These are phyloP conservation scores for Silene conica DNA, from an alignment of 148 eudicot species.

Conservation along the genomic window DNA sequence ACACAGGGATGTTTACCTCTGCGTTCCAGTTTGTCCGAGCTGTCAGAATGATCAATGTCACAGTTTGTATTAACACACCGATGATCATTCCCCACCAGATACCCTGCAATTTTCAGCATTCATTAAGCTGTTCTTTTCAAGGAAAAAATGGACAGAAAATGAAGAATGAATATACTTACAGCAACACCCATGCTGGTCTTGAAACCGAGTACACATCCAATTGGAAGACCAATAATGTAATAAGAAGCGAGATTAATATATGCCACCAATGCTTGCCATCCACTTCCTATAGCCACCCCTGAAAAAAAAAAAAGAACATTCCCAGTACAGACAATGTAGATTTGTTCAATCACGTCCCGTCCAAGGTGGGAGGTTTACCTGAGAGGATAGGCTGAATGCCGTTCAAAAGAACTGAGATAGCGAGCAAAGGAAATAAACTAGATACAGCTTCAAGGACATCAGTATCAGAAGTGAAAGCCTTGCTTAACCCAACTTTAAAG, in stretches of 20 bases:
- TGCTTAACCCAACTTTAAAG: slow-evolving; percentile 38
- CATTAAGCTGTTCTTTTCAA: neutral
- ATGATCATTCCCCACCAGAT: slow-evolving; percentile 71
- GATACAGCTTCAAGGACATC: slow-evolving; percentile 43
- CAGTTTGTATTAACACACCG: slow-evolving; percentile 51
- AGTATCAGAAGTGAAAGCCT: slow-evolving; percentile 44
- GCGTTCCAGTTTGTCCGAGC: slow-evolving; percentile 49
- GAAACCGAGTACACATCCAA: slow-evolving; percentile 63
- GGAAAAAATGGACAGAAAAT: too few relatives aligned
- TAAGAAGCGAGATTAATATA: slow-evolving; percentile 48
- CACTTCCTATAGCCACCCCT: slow-evolving; percentile 69
- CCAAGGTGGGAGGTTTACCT: slow-evolving; percentile 21
- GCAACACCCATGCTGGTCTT: slow-evolving; percentile 50
- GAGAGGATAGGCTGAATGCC: slow-evolving; percentile 56
- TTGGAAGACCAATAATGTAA: slow-evolving; percentile 52
- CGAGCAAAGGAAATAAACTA: slow-evolving; percentile 45
- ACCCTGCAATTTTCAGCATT: slow-evolving; percentile 27
- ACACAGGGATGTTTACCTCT: slow-evolving; percentile 32
- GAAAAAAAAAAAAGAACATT: neutral
- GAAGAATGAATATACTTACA: slow-evolving; percentile 28
- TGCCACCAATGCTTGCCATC: slow-evolving; percentile 55
- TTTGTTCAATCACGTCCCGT: neutral
- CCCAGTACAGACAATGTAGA: neutral
- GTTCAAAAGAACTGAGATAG: slow-evolving; percentile 49
- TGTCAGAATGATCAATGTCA: slow-evolving; percentile 39